Evolutionary conservation across 495 filamentous ascomycete genomes (phyloP).

Genomic region (Trichocladium antarcticum): DNA sequence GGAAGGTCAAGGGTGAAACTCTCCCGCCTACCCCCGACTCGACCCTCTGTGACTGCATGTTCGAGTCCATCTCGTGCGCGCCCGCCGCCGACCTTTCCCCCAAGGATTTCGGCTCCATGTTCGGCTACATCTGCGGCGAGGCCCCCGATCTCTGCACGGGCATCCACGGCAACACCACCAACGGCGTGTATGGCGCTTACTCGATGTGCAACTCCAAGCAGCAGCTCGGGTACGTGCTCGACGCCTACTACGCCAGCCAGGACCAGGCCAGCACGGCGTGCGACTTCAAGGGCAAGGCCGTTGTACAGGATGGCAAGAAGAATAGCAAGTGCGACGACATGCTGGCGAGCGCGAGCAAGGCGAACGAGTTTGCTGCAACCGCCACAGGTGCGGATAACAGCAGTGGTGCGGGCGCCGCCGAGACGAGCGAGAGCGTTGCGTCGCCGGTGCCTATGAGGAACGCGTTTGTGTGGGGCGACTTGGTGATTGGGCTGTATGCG

Average conservation of each 20-base stretch:
- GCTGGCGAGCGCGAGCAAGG: conserved; percentile 35
- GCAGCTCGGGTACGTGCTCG: conserved; percentile 70
- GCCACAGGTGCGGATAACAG: conserved; percentile 18
- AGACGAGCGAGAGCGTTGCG: conserved; percentile 25
- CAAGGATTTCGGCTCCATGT: conserved; percentile 51
- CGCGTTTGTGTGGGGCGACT: conserved; percentile 48
- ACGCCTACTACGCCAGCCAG: conserved; percentile 67
- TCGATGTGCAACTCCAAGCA: conserved; percentile 73
- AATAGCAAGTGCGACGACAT: conserved; percentile 23
- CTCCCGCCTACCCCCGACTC: conserved; percentile 74
- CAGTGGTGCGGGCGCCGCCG: conserved; percentile 10
- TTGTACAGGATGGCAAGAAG: conserved; percentile 8
- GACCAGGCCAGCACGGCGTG: conserved; percentile 49
- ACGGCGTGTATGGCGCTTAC: conserved; percentile 76
- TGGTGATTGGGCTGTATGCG: conserved; percentile 58
- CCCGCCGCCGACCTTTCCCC: conserved; percentile 38
- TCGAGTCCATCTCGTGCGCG: conserved; percentile 56
- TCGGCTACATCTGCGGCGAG: conserved; percentile 60
- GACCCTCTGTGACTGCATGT: conserved; percentile 74
- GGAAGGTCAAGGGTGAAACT: conserved; percentile 52
- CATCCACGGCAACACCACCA: conserved; percentile 56
- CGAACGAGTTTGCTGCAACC: conserved; percentile 35
- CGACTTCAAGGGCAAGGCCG: conserved; percentile 48
- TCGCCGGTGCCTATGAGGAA: conserved; percentile 36
- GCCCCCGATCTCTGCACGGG: conserved; percentile 49